These are phyloP conservation scores for Trichoderma cornu-damae DNA, from an alignment of 2,329 filamentous ascomycete species.

Conservation along the genomic window DNA sequence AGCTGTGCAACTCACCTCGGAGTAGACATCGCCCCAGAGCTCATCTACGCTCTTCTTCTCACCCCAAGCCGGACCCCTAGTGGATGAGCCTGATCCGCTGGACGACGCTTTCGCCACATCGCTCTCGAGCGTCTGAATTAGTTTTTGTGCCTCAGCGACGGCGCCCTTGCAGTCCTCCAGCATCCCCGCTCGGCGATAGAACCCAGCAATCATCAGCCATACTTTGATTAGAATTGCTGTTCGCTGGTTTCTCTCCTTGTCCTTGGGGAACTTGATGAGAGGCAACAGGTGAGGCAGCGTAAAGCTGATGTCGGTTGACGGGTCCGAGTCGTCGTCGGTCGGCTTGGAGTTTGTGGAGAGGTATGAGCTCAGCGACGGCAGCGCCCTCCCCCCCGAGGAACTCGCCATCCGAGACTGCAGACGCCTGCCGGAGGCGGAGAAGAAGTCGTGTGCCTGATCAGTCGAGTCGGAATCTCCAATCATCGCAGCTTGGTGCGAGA, in stretches of 20 bases:
- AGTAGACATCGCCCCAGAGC: conserved; percentile 76
- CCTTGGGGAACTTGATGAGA: conserved; percentile 50
- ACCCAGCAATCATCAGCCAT: conserved; percentile 84
- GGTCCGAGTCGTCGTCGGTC: conserved; percentile 37
- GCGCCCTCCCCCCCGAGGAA: conserved; percentile 40
- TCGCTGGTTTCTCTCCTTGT: conserved; percentile 47
- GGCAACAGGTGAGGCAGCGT: conserved; percentile 46
- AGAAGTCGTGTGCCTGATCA: conserved; percentile 40
- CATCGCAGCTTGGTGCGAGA: conserved; percentile 37
- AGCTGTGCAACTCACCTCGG: conserved; percentile 57
- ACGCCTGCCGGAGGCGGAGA: conserved; percentile 39
- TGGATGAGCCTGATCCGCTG: conserved; percentile 56
- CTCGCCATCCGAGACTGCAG: conserved; percentile 37
- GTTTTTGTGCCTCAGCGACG: conserved; percentile 72
- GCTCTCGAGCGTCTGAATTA: conserved; percentile 65
- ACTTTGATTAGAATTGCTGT: conserved; percentile 63
- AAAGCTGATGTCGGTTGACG: conserved; percentile 38
- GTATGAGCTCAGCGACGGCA: conserved; percentile 44
- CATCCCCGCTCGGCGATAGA: conserved; percentile 79
- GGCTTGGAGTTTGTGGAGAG: conserved; percentile 39
- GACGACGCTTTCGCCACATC: conserved; percentile 59
- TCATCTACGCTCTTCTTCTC: conserved; percentile 76
- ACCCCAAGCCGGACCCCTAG: conserved; percentile 68
- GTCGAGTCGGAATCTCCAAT: conserved; percentile 48
- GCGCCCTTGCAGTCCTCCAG: conserved; percentile 76